Conservation (phyloP, 2,329 filamentous ascomycete genomes). For the Rachicladosporium sp. region DNA sequence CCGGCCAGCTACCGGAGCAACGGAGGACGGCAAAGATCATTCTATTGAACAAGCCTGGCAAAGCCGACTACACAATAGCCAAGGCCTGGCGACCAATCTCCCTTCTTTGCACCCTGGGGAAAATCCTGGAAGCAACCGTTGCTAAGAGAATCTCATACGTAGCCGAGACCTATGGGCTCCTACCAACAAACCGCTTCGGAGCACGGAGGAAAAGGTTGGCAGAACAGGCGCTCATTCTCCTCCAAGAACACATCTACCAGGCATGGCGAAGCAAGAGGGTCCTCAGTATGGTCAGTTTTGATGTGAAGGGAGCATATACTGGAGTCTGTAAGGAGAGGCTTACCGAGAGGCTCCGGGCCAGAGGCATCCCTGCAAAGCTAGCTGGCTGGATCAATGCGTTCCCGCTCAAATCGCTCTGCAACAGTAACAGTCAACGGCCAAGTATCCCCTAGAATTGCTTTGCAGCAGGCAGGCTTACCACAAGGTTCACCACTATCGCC, state of each 20-base stretch:
- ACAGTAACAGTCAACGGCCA: not conserved
- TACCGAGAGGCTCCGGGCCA: slow-evolving; percentile 11
- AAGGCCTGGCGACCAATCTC: slow-evolving; percentile 19
- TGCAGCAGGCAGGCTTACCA: slow-evolving; percentile 2
- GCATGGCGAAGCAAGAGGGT: slow-evolving; percentile 12
- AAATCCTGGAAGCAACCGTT: slow-evolving; percentile 7
- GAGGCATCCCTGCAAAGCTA: slow-evolving; percentile 17
- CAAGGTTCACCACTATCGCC: slow-evolving; percentile 3
- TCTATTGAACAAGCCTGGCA: slow-evolving; percentile 16
- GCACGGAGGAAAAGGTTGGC: not conserved
- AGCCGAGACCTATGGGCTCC: slow-evolving; percentile 1
- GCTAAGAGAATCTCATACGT: not conserved
- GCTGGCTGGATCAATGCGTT: not conserved
- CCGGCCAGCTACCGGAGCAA: slow-evolving; percentile 13
- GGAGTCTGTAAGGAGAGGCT: slow-evolving; percentile 21
- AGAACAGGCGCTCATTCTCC: not conserved
- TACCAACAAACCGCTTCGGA: not conserved
- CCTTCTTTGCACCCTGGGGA: slow-evolving; percentile 16
- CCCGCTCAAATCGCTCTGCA: not conserved
- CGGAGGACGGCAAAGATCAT: slow-evolving; percentile 18
- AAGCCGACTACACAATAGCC: slow-evolving; percentile 15
- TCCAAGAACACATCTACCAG: not conserved
- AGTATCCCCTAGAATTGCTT: not conserved
- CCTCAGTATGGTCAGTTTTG: slow-evolving; percentile 26
- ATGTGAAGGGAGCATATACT: slow-evolving; percentile 31